Base-by-base conservation (phyloP, 129 eudicot genomes). In the Tagetes patula region DNA sequence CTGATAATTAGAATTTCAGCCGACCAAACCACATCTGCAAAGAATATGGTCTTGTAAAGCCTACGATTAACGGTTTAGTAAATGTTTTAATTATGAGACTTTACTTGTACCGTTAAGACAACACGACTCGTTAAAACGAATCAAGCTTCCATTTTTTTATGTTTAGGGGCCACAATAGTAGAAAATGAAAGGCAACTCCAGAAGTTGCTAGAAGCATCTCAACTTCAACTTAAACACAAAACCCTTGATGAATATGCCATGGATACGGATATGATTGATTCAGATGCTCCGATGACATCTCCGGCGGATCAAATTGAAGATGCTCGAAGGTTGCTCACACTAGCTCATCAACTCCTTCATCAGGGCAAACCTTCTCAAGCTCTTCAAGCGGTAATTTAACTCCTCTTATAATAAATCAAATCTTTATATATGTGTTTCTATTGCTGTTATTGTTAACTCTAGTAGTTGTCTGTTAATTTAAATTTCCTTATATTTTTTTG, bases 341-440 rank as follows among this genome's bases (percentile, higher is more conserved):
- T 80, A 77, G 91, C 96, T 75, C 89, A 95, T 48, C 91, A 82
- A 12, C 82, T 83, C 60, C 58, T 90, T 65, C 77, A 87, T 62
- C 91, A 87, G 80, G 91, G 89, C 72, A 80, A 87, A 61, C 96
- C 96, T 80, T 83, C 95, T 33, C 85, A 90, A 71, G 89, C 96
- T 50, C 95, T 91, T 30, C 95, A 87, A 63, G 97, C 97, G 83
- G 97, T 90, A 90, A 76, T 3, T 11, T 5, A 49, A 1, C 31
- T 9, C 1, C 31, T 27, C 6, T 49, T 40, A 45, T 34, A 32
- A 4, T 7, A 20, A 20, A 20, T 20, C 27, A 20, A 20, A 20
- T 43, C 8, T 62, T 37, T 27, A 37, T 12, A 3, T 34, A 37
- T 14, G 30, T 64, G 45, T n/a, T 8, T 40, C 1, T 39, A 6